Percentiles rank a stretch among this genome's conserved stretches.
Evolutionary conservation across 192 early-diverging fungal genomes (phyloP).

Genomic region (Coemansia sp.): DNA sequence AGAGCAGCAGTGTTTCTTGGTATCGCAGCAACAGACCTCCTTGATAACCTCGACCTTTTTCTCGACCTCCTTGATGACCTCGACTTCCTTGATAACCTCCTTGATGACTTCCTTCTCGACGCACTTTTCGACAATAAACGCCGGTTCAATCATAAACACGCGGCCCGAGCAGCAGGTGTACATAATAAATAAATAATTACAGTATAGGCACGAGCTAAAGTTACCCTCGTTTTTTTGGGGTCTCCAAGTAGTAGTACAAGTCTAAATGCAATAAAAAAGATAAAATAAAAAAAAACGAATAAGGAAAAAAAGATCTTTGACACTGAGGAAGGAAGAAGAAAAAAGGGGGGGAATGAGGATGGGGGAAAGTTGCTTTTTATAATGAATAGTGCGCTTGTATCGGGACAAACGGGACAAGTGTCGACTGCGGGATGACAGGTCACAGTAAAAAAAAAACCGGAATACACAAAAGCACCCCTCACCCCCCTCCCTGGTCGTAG

Average conservation of each 20-base stretch:
- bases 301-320: background rate
- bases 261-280: background rate
- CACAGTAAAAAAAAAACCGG: background rate
- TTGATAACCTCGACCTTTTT: conserved; percentile 33
- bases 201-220: background rate
- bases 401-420: background rate
- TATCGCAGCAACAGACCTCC: conserved; percentile 46
- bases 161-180: conserved; percentile 50
- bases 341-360: background rate
- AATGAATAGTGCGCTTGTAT: background rate
- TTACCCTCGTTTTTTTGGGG: background rate
- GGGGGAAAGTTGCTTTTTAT: background rate
- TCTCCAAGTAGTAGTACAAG: background rate
- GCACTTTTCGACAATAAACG: conserved; percentile 53
- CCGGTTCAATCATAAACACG: conserved; percentile 50
- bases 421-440: conserved; percentile 4
- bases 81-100: conserved; percentile 43
- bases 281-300: background rate
- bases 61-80: conserved; percentile 30
- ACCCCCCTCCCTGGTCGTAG: conserved; percentile 1
- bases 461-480: background rate
- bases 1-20: conserved; percentile 11
- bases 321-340: background rate
- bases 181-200: conserved; percentile 35
- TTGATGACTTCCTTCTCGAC: conserved; percentile 45